phyloP scores from a whole-genome alignment of 2,329 filamentous ascomycete species.

The Trichoderma koningiopsis region DNA sequence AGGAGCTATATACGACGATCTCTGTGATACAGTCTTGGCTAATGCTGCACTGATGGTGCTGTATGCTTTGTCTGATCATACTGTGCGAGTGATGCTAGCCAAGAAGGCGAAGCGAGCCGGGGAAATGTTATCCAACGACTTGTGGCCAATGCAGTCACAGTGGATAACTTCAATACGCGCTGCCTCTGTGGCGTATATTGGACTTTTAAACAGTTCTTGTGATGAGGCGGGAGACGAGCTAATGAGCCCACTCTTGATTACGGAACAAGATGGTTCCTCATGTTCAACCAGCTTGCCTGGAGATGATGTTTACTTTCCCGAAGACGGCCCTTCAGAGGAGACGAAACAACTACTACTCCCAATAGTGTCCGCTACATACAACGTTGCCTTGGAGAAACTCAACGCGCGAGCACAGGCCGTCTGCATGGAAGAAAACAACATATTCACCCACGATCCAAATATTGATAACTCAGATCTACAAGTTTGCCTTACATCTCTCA shows the following conservation, averaged over 20 bases:
- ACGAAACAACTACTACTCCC: slow-evolving; percentile 3
- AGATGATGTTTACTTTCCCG: neutral
- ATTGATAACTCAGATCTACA: neutral
- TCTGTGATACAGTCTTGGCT: slow-evolving; percentile 4
- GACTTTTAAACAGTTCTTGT: slow-evolving; percentile 7
- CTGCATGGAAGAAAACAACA: neutral
- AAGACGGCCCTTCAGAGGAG: slow-evolving; percentile 18
- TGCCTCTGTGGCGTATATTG: slow-evolving; percentile 9
- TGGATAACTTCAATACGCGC: slow-evolving; percentile 22
- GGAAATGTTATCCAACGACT: neutral
- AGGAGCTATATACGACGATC: slow-evolving; percentile 5
- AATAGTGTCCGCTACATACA: slow-evolving; percentile 14
- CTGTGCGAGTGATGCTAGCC: slow-evolving; percentile 2
- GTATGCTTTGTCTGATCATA: slow-evolving; percentile 11
- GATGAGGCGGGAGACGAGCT: neutral
- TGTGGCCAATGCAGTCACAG: slow-evolving; percentile 16
- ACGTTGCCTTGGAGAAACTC: slow-evolving; percentile 2
- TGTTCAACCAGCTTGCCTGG: neutral
- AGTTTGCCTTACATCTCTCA: slow-evolving; percentile 3
- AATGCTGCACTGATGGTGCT: slow-evolving; percentile 20
- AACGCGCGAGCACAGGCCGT: neutral
- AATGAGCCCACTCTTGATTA: neutral
- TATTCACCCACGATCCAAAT: neutral
- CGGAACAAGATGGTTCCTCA: neutral
- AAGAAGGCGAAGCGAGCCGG: slow-evolving; percentile 1